These are phyloP conservation scores for Schizochytrium sp. DNA, from an alignment of 108 stramenopile genomes.

Conservation along the genomic window DNA sequence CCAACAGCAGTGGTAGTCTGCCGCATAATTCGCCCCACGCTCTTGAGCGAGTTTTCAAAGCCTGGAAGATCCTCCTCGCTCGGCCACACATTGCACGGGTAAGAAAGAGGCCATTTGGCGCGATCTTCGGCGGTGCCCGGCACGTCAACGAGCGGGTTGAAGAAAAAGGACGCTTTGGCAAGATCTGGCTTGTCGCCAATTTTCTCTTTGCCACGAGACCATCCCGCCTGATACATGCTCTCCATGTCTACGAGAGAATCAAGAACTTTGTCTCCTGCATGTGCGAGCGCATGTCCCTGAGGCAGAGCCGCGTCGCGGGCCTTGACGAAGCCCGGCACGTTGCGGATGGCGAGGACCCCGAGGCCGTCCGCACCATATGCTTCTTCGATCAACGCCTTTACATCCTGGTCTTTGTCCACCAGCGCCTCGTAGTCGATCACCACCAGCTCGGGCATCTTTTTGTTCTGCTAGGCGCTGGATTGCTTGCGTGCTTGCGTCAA, in stretches of 20 bases:
- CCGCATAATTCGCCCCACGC: constrained; percentile 66
- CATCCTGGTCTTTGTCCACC: not conserved
- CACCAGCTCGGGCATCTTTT: not conserved
- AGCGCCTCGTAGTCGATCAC: not conserved
- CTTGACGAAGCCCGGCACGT: constrained; percentile 65
- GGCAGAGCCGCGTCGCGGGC: constrained; percentile 61
- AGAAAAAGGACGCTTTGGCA: constrained; percentile 77
- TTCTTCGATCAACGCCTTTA: not conserved
- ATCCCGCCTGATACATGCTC: constrained; percentile 77
- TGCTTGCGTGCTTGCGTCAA: too few species aligned
- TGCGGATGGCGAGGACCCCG: constrained; percentile 66
- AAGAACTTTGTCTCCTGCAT: constrained; percentile 50
- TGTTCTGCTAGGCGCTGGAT: too few species aligned
- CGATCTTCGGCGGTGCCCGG: constrained; percentile 69
- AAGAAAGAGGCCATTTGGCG: constrained; percentile 60
- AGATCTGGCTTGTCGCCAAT: constrained; percentile 70
- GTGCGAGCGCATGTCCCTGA: constrained; percentile 61
- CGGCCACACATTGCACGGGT: constrained; percentile 81
- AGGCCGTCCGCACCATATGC: constrained; percentile 27
- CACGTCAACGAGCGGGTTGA: constrained; percentile 60
- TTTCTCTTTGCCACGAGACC: constrained; percentile 81
- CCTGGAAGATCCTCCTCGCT: constrained; percentile 45
- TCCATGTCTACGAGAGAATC: constrained; percentile 55
- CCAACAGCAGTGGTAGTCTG: constrained; percentile 52
- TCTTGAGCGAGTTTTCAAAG: constrained; percentile 37